Evolutionary conservation across 163 green algal genomes (phyloP).

Genomic region (Volvox carteri): DNA sequence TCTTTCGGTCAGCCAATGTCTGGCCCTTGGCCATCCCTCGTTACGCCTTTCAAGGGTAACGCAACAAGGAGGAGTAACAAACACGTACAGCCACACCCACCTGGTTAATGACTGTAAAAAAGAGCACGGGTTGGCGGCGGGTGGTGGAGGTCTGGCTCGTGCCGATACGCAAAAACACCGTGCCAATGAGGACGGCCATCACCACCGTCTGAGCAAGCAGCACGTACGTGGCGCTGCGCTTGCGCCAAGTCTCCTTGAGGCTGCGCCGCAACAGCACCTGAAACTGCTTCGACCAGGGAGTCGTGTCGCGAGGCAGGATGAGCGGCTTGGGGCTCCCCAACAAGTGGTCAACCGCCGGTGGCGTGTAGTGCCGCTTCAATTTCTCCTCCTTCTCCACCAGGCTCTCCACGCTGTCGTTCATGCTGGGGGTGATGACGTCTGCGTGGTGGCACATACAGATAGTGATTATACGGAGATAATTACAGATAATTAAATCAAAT

Average conservation of each 20-base stretch:
- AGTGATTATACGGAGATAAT: no score
- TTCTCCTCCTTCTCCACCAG: slow-evolving; percentile 36
- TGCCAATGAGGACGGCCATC: slow-evolving; percentile 70
- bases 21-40: no score
- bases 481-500: no score
- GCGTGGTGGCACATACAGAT: no score
- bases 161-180: slow-evolving; percentile 71
- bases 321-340: slow-evolving; percentile 32
- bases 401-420: slow-evolving; percentile 47
- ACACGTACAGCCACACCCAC: no score
- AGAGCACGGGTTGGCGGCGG: slow-evolving; percentile 71
- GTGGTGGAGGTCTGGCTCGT: slow-evolving; percentile 54
- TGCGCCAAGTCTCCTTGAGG: slow-evolving; percentile 66
- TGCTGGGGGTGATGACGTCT: slow-evolving; percentile 39
- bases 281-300: slow-evolving; percentile 65
- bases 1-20: no score
- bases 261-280: slow-evolving; percentile 58
- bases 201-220: slow-evolving; percentile 59
- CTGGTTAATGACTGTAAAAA: slow-evolving; percentile 75
- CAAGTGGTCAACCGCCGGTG: slow-evolving; percentile 42
- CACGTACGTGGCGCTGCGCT: slow-evolving; percentile 53
- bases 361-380: not conserved
- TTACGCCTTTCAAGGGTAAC: no score
- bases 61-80: no score
- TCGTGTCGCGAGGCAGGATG: slow-evolving; percentile 52